phyloP scores from a whole-genome alignment of 2,329 filamentous ascomycete genomes.

The Hymenoscyphus salicellus region DNA sequence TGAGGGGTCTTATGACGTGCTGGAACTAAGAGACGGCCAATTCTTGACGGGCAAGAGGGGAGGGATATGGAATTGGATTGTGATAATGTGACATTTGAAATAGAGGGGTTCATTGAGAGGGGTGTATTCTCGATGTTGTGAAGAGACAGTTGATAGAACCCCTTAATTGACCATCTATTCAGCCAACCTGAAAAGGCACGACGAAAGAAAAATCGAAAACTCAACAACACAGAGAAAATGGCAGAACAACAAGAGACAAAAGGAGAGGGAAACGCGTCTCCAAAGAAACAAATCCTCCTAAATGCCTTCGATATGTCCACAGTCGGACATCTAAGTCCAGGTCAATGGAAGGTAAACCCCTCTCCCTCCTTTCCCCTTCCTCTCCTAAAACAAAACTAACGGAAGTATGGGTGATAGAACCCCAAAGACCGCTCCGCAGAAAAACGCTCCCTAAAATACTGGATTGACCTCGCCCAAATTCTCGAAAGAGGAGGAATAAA shows the following conservation, averaged over 20 bases:
- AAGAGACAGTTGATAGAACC: not conserved
- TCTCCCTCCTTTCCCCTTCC: not conserved
- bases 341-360: slow-evolving; percentile 61
- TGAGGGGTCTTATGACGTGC: too few relatives aligned
- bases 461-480: slow-evolving; percentile 61
- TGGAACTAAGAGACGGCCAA: too few relatives aligned
- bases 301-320: slow-evolving; percentile 68
- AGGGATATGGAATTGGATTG: too few relatives aligned
- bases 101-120: too few relatives aligned
- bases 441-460: slow-evolving; percentile 60
- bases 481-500: slow-evolving; percentile 62
- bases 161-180: not conserved
- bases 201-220: not conserved
- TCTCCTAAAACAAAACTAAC: not conserved
- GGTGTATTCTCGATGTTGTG: too few relatives aligned
- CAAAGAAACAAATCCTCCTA: slow-evolving; percentile 55
- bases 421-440: slow-evolving; percentile 58
- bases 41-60: too few relatives aligned
- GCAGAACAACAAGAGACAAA: not conserved
- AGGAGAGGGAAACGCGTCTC: not conserved
- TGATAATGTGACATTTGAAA: too few relatives aligned
- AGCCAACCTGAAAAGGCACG: not conserved
- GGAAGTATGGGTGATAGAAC: slow-evolving; percentile 43
- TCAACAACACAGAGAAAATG: not conserved
- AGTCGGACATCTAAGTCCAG: slow-evolving; percentile 61